These are phyloP conservation scores for Xylaria multiplex DNA, from an alignment of 2,329 filamentous ascomycete genomes.

Conservation along the genomic window DNA sequence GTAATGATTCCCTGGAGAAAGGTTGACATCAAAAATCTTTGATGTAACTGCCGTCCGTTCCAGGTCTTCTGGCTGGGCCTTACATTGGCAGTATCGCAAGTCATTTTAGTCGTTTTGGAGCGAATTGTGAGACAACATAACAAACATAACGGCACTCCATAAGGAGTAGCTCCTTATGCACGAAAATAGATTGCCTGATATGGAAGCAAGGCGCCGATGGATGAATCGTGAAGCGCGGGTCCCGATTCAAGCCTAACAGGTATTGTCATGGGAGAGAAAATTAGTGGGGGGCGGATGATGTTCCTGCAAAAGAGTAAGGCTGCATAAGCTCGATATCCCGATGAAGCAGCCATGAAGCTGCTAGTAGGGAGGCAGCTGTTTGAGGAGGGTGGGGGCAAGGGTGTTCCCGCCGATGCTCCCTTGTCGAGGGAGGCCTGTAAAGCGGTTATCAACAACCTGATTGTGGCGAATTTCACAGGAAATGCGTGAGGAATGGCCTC, in stretches of 20 bases:
- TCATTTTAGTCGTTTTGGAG: not conserved
- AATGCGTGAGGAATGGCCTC: not conserved
- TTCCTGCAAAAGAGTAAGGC: constrained; percentile 25
- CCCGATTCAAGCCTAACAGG: constrained; percentile 17
- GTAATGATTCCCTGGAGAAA: constrained; percentile 1
- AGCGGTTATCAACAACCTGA: constrained; percentile 11
- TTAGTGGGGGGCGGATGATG: constrained; percentile 15
- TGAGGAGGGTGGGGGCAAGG: constrained; percentile 32
- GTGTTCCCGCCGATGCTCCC: constrained; percentile 15
- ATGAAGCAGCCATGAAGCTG: constrained; percentile 36
- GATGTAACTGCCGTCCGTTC: constrained; percentile 5
- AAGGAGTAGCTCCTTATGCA: constrained; percentile 22
- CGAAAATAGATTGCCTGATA: constrained; percentile 12
- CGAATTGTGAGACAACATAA: constrained; percentile 23
- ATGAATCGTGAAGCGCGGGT: constrained; percentile 24
- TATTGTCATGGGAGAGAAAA: constrained; percentile 6
- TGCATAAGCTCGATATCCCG: constrained; percentile 33
- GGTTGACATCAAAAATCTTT: not conserved
- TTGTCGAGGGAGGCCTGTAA: not conserved
- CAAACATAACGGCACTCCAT: constrained; percentile 5
- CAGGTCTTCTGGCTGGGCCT: not conserved
- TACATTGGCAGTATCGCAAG: not conserved
- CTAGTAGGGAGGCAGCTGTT: constrained; percentile 26
- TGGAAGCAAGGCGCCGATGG: constrained; percentile 4
- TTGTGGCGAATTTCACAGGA: constrained; percentile 1